A percentile compares a stretch with the other conserved stretches of the same genome.
These are phyloP conservation scores for Eutrema japonicum DNA, from an alignment of 345 rosid species.

Conservation along the genomic window DNA sequence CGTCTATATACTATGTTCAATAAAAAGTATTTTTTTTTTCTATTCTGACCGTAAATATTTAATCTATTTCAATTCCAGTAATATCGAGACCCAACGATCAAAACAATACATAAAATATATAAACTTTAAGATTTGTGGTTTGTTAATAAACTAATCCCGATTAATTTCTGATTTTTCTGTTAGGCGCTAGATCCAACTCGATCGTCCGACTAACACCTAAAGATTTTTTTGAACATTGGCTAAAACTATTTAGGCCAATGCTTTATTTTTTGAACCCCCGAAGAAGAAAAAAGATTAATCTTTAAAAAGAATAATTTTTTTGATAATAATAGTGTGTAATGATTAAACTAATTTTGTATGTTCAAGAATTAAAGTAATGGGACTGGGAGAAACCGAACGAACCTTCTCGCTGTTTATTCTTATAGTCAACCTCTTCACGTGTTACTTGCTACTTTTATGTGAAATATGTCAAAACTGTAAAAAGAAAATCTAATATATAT, in stretches of 20 bases:
- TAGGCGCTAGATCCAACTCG: no score
- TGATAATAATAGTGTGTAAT: background rate
- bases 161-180: no score
- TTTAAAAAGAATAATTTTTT: no score
- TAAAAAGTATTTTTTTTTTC: background rate
- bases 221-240: no score
- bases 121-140: conserved; percentile 1
- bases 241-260: no score
- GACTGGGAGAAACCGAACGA: conserved; percentile 1
- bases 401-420: conserved; percentile 4
- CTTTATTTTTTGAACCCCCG: background rate
- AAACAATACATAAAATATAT: background rate
- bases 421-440: conserved; percentile 35
- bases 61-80: background rate
- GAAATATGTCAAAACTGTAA: conserved; percentile 21
- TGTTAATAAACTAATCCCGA: background rate
- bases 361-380: background rate
- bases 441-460: conserved; percentile 4
- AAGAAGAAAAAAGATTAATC: no score
- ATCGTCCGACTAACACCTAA: no score
- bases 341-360: conserved; percentile 5
- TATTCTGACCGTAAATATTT: background rate
- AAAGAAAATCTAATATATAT: background rate
- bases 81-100: conserved; percentile 11
- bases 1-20: background rate